Evolutionary conservation across 228 moss, liverwort and hornwort genomes (phyloP), one percentile per base, ranked within the genome.

Genomic region (Sphagnum fallax): DNA sequence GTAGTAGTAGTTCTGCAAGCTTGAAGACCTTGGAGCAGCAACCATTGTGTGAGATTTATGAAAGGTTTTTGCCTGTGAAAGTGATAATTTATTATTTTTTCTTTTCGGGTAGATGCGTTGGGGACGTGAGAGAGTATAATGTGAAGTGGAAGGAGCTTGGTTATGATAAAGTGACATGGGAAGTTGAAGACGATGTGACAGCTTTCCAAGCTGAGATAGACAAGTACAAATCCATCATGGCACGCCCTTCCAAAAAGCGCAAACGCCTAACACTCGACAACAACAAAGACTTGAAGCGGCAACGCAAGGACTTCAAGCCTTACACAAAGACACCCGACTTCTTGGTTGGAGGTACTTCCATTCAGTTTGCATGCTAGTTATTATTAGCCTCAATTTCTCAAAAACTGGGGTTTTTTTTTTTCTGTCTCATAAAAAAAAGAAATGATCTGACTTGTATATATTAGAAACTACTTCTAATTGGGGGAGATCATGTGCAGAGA

Each of bases 141-240:
- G 87, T 98, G 72, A 98, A 98, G 79, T 98, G 97, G 97, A 98
- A 92, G 75, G 97, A 98, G 65, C 80, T 98, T 52, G 91, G 93
- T 65, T 98, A 98, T 60, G 97, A 98, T 74, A 93, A 93, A 76
- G 82, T 90, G 65, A 91, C 88, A 13, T 98, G 97, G 97, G 97
- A 98, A 74, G 84, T 91, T 32, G 97, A 93, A 72, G 93, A 91
- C 63, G 97, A 98, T 74, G 81, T 98, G 51, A 67, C 71, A 66
- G 88, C 91, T 48, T 98, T 98, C 55, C 93, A 93, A 79, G 58
- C 88, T 65, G 91, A 98, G 81, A 78, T 98, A 72, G 79, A 82
- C 63, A 93, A 89, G 64, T 88, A 91, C 69, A 80, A 82, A 67
- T 81, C 82, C 49, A 65, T 98, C 49, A 82, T 89, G 83, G 89